A percentile compares a stretch with the other conserved stretches of the same genome.
These are phyloP conservation scores for Schizonepeta tenuifolia DNA, from an alignment of 257 asterid genomes.

Conservation along the genomic window DNA sequence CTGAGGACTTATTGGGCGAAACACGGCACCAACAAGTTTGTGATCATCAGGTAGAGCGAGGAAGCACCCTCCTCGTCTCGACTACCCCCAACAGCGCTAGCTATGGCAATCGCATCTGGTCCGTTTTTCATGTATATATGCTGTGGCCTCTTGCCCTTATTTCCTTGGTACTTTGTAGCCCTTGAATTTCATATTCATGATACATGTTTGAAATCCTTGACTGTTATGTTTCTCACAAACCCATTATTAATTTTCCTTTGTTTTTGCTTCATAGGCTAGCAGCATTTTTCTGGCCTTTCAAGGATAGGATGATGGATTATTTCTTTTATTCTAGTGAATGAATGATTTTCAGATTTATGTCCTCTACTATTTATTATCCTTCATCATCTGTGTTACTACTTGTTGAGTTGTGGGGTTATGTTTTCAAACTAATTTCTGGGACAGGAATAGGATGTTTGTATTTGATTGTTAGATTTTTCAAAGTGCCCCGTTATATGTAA, in stretches of 20 bases:
- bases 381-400: neutral
- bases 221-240: conserved; percentile 41
- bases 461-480: neutral
- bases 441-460: neutral
- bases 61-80: neutral
- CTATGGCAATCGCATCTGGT: conserved; percentile 42
- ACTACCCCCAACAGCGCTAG: neutral
- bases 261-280: conserved; percentile 45
- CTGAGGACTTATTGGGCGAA: conserved; percentile 96
- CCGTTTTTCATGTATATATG: conserved; percentile 66
- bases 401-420: neutral
- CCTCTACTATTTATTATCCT: neutral
- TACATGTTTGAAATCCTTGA: conserved; percentile 45
- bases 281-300: conserved; percentile 41
- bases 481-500: neutral
- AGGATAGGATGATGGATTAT: conserved; percentile 51
- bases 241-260: conserved; percentile 41
- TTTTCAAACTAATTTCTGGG: neutral
- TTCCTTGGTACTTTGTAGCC: conserved; percentile 42
- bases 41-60: conserved; percentile 74
- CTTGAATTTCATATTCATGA: conserved; percentile 35
- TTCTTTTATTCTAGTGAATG: conserved; percentile 28
- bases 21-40: conserved; percentile 97
- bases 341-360: conserved; percentile 34
- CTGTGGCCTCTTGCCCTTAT: conserved; percentile 55